Conservation (phyloP, 768 basidiomycete species). For the Termitomyces sp. region DNA sequence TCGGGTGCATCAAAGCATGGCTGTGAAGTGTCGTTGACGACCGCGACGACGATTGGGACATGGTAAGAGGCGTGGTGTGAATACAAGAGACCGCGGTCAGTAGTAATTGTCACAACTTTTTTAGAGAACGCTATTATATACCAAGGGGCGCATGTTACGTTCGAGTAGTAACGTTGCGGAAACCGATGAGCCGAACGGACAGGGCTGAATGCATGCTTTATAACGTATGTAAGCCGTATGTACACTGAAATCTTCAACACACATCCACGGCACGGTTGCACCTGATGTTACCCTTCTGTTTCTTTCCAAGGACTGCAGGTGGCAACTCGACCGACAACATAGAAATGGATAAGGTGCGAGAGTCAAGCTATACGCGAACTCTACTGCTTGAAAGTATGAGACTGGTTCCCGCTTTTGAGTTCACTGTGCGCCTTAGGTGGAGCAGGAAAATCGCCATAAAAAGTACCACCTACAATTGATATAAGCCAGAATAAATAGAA, state of each 20-base stretch:
- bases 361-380: neutral
- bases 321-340: neutral
- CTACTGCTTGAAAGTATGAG: conserved; percentile 57
- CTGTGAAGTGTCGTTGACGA: conserved; percentile 4
- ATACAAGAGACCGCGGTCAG: neutral
- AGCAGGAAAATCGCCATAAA: conserved; percentile 56
- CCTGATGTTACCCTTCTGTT: neutral
- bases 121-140: conserved; percentile 7
- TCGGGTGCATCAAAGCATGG: conserved; percentile 1
- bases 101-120: neutral
- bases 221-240: neutral
- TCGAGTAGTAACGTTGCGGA: neutral
- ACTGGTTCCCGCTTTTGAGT: conserved; percentile 64
- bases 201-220: neutral
- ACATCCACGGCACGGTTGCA: neutral
- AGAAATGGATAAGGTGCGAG: neutral
- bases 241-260: neutral
- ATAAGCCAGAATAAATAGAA: neutral
- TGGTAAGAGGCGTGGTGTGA: neutral
- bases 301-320: neutral
- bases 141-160: neutral
- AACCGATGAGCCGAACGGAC: conserved; percentile 2
- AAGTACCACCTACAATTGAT: conserved; percentile 29
- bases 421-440: conserved; percentile 63
- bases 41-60: conserved; percentile 8